Percentiles rank a stretch among this genome's conserved stretches.
These are phyloP conservation scores for Phaseolus lunatus DNA, from an alignment of 306 rosid genomes.

Conservation along the genomic window DNA sequence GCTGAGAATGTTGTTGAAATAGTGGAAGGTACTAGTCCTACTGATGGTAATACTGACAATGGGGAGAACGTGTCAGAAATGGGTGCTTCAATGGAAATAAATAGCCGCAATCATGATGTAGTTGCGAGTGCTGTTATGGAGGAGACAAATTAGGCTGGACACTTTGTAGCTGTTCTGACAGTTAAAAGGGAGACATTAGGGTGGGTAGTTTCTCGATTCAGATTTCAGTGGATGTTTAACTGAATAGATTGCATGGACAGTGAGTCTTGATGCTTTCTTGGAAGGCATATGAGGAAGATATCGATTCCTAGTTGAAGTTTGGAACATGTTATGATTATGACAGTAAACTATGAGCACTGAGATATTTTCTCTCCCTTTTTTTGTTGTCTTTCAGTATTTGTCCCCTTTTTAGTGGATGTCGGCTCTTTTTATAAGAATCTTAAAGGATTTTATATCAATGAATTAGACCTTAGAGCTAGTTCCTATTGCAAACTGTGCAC, in stretches of 20 bases:
- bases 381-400: neutral
- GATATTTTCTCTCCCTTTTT: neutral
- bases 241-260: neutral
- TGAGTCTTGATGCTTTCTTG: neutral
- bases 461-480: too few species aligned
- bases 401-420: neutral
- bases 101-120: neutral
- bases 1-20: slow-evolving; percentile 30
- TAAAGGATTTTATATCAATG: neutral
- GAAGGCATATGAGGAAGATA: neutral
- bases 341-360: slow-evolving; percentile 26
- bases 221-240: neutral
- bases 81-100: slow-evolving; percentile 29
- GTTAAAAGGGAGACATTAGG: neutral
- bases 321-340: slow-evolving; percentile 6
- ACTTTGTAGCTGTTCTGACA: neutral
- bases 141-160: slow-evolving; percentile 25
- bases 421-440: neutral
- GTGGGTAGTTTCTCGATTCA: neutral
- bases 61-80: neutral
- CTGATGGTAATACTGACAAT: neutral
- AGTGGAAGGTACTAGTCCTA: neutral
- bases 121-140: slow-evolving; percentile 35
- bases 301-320: neutral
- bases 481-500: neutral